phyloP scores from a whole-genome alignment of 2,329 filamentous ascomycete genomes.

The Epichloe aotearoae region DNA sequence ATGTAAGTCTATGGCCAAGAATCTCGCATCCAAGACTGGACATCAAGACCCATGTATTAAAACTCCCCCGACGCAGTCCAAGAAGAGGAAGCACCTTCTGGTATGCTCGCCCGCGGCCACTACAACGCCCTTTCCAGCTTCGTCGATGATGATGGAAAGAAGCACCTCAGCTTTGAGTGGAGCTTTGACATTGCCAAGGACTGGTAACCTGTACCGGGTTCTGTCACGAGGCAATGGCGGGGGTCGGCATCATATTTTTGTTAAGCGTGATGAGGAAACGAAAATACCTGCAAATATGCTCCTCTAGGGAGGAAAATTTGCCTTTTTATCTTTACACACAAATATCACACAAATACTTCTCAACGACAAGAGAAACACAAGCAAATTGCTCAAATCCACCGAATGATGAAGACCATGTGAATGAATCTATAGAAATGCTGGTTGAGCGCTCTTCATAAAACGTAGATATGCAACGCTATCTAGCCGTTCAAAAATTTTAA shows the following conservation, averaged over 20 bases:
- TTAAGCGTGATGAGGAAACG: constrained; percentile 11
- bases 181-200: constrained; percentile 94
- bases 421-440: background rate
- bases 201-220: constrained; percentile 44
- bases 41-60: background rate
- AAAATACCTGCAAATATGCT: constrained; percentile 8
- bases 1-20: constrained; percentile 46
- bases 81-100: constrained; percentile 80
- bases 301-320: background rate
- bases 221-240: background rate
- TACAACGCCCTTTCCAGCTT: constrained; percentile 87
- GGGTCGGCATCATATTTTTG: constrained; percentile 4
- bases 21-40: background rate
- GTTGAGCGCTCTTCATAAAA: background rate
- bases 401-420: background rate
- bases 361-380: background rate
- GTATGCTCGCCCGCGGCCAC: constrained; percentile 79
- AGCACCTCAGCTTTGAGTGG: constrained; percentile 89
- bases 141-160: constrained; percentile 86
- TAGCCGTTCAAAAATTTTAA: background rate
- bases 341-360: background rate
- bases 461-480: background rate
- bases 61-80: constrained; percentile 46
- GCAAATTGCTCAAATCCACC: background rate
- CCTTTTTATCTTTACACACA: background rate